Base-by-base conservation (phyloP, 768 basidiomycete genomes). In the Daedalea quercina region DNA sequence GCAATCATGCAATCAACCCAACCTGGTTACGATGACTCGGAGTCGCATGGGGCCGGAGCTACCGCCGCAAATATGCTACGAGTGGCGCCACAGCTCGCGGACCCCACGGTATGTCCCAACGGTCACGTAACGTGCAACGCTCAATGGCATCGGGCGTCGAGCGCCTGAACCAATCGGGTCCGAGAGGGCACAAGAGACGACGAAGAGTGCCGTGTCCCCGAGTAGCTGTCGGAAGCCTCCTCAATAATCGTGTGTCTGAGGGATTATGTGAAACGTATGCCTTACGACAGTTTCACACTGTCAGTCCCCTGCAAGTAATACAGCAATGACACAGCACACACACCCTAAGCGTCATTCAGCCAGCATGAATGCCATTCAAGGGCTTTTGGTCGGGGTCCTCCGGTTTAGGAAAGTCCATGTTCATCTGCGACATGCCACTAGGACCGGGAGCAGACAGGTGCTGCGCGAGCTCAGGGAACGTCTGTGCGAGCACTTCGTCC, bases 401-500 rank as follows among this genome's bases (percentile, higher is more conserved):
- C 49, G 52, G 3, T 22, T 8, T 6, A 17, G 28, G n/a, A 15
- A 47, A 23, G 25, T 47, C 17, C 24, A 47, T 33, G 25, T 47
- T 20, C 24, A 47, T 9, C 4, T 25, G 46, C 6, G 46, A 31
- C 15, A 26, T 3, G 11, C 8, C 46, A 4, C 3, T 24, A 33
- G 19, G 23, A 48, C n/a, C 11, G 20, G 37, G 7, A 3, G 56
- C 61, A 31, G 35, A 45, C 17, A 66, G 56, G 42, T 63, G 55
- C 25, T 60, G 56, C 23, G 53, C 76, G 4, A 88, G 72, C 54
- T 87, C 86, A 0, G 88, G 87, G 63, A 89, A 92, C 58, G 73
- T 83, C 61, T 85, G 82, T 37, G 70, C 73, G 23, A 92, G 72
- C 0, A 87, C 87, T 57, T 86, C 86, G 55, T 87, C 76, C 54